Percentiles rank a stretch among this genome's conserved stretches.
These are phyloP conservation scores for Podospora appendiculata DNA, from an alignment of 495 filamentous ascomycete species.

Conservation along the genomic window DNA sequence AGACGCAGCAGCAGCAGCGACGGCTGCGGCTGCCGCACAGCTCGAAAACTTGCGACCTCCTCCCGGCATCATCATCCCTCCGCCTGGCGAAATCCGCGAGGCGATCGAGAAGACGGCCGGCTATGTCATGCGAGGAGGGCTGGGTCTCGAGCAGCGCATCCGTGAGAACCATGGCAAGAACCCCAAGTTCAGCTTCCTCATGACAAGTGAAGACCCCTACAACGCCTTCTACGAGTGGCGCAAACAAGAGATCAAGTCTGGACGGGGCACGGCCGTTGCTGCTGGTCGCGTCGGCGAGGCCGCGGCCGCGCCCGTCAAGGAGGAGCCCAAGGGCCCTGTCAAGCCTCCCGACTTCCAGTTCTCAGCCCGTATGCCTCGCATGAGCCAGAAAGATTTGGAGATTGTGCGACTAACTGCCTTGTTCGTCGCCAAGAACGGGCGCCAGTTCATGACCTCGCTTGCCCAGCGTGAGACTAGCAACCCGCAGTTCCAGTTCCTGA, in stretches of 20 bases:
- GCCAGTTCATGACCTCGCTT: conserved; percentile 80
- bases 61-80: conserved; percentile 75
- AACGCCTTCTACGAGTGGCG: conserved; percentile 86
- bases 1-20: conserved; percentile 34
- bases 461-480: conserved; percentile 84
- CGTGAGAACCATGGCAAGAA: conserved; percentile 79
- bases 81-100: conserved; percentile 58
- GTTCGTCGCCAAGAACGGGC: conserved; percentile 84
- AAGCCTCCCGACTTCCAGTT: conserved; percentile 90
- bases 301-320: conserved; percentile 35
- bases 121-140: conserved; percentile 78
- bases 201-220: conserved; percentile 71
- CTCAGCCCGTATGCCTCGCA: conserved; percentile 94
- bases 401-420: conserved; percentile 84
- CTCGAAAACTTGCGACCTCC: conserved; percentile 63
- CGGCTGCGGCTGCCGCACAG: conserved; percentile 31
- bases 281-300: conserved; percentile 68
- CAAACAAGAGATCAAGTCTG: conserved; percentile 72
- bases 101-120: conserved; percentile 94
- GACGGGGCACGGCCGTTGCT: conserved; percentile 70
- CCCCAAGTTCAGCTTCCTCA: conserved; percentile 85
- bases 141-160: conserved; percentile 81
- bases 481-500: conserved; percentile 93
- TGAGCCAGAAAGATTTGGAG: conserved; percentile 91
- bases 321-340: conserved; percentile 72